Evolutionary conservation across 2,329 filamentous ascomycete genomes (phyloP).

Genomic region (Amphichorda felina): DNA sequence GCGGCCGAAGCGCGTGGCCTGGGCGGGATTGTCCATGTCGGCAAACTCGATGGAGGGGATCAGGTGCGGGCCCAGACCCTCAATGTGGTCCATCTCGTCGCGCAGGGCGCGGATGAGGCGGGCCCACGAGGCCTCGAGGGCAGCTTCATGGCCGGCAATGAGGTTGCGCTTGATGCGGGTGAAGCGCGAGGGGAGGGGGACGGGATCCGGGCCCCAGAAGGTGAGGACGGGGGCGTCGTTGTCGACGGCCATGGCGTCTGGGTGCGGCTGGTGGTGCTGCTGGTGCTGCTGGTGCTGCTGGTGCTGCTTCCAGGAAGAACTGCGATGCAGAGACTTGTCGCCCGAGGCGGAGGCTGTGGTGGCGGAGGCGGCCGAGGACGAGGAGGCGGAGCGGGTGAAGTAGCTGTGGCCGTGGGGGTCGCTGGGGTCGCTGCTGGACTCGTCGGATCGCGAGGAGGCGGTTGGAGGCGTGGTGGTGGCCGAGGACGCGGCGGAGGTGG

Average conservation of each 20-base stretch:
- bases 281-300: conserved; percentile 2
- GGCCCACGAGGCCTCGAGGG: conserved; percentile 41
- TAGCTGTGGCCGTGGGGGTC: not conserved
- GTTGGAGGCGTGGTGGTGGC: not conserved
- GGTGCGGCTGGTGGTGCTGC: not conserved
- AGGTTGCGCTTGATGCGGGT: conserved; percentile 42
- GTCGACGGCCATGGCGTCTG: conserved; percentile 9
- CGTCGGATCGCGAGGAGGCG: not conserved
- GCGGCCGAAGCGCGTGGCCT: conserved; percentile 40
- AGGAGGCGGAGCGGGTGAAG: not conserved
- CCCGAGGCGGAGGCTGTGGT: not conserved
- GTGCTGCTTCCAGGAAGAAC: not conserved
- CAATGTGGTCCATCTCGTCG: conserved; percentile 39
- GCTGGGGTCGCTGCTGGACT: not conserved
- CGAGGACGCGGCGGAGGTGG: not conserved
- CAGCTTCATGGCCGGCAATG: conserved; percentile 40
- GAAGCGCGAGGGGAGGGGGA: conserved; percentile 47
- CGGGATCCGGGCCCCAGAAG: conserved; percentile 44
- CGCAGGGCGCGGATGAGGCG: conserved; percentile 39
- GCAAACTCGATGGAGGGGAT: conserved; percentile 43
- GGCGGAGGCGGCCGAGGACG: not conserved
- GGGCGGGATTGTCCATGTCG: conserved; percentile 33
- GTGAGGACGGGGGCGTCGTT: conserved; percentile 41
- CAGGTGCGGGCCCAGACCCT: conserved; percentile 34
- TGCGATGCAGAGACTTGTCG: not conserved